phyloP scores from a whole-genome alignment of 805 yeast genomes.

The Spathaspora gorwiae region DNA sequence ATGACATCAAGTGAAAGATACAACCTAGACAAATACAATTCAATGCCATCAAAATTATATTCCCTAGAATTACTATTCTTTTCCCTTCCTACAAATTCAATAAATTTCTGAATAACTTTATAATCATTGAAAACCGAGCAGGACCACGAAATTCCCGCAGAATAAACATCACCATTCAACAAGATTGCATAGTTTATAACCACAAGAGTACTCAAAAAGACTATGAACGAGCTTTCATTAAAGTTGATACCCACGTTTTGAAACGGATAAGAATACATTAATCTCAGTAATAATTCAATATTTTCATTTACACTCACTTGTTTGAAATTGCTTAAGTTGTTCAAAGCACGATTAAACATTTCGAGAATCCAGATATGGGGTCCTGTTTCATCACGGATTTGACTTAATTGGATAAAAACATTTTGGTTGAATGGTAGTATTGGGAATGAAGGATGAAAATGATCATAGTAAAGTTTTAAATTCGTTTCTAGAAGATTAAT shows the following conservation, averaged over 20 bases:
- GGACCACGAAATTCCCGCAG: conserved; percentile 51
- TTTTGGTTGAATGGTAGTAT: conserved; percentile 35
- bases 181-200: conserved; percentile 52
- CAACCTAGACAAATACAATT: conserved; percentile 37
- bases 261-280: conserved; percentile 31
- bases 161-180: conserved; percentile 56
- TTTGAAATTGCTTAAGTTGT: conserved; percentile 34
- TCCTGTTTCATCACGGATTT: conserved; percentile 18
- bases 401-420: conserved; percentile 17
- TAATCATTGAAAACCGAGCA: conserved; percentile 56
- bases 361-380: conserved; percentile 32
- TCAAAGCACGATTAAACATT: conserved; percentile 37
- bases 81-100: conserved; percentile 32
- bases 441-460: conserved; percentile 43
- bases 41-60: conserved; percentile 19
- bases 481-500: conserved; percentile 25
- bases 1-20: conserved; percentile 43
- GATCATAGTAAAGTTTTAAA: conserved; percentile 38
- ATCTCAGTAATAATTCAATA: conserved; percentile 28
- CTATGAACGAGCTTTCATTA: conserved; percentile 22
- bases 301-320: conserved; percentile 28
- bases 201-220: conserved; percentile 27
- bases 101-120: conserved; percentile 43
- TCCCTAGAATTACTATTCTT: conserved; percentile 5
- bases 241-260: conserved; percentile 14